phyloP scores from a whole-genome alignment of 768 basidiomycete genomes.

The Auriculariales sp. region DNA sequence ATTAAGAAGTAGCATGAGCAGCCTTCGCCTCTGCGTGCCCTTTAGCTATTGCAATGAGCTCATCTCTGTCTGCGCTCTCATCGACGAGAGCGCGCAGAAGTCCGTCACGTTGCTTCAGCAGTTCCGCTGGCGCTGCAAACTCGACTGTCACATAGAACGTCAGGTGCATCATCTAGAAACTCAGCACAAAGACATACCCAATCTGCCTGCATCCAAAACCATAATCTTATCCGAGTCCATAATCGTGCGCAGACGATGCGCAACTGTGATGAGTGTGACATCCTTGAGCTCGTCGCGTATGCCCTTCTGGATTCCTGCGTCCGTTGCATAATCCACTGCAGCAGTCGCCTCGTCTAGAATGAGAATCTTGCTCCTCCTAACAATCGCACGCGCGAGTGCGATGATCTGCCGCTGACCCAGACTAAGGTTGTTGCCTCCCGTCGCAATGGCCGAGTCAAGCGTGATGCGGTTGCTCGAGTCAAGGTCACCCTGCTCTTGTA shows the following conservation, averaged over 20 bases:
- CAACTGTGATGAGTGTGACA: slow-evolving; percentile 24
- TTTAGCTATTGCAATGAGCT: slow-evolving; percentile 10
- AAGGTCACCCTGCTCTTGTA: slow-evolving; percentile 13
- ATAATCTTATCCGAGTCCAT: slow-evolving; percentile 28
- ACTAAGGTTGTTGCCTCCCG: slow-evolving; percentile 30
- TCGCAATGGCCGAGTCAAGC: slow-evolving; percentile 29
- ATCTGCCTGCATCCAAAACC: slow-evolving; percentile 36
- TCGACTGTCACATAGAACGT: slow-evolving; percentile 28
- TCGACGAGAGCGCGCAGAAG: slow-evolving; percentile 12
- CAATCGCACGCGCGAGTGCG: slow-evolving; percentile 43
- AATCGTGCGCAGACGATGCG: slow-evolving; percentile 20
- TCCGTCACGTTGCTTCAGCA: slow-evolving; percentile 17
- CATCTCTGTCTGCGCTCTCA: slow-evolving; percentile 12
- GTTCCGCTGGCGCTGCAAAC: slow-evolving; percentile 31
- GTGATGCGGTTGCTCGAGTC: slow-evolving; percentile 20
- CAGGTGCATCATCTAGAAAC: not conserved
- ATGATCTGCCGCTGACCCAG: slow-evolving; percentile 50
- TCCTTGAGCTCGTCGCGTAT: slow-evolving; percentile 29
- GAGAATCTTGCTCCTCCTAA: slow-evolving; percentile 38
- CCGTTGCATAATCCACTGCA: slow-evolving; percentile 20
- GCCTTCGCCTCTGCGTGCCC: too few species aligned
- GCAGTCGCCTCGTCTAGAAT: slow-evolving; percentile 39
- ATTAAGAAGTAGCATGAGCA: too few species aligned
- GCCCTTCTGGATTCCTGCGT: slow-evolving; percentile 36
- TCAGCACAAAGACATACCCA: slow-evolving; percentile 11